Percentiles rank a stretch among this genome's conserved stretches.
Evolutionary conservation across 164 flowering plant species (phyloP).

Genomic region (Litsea cubeba): DNA sequence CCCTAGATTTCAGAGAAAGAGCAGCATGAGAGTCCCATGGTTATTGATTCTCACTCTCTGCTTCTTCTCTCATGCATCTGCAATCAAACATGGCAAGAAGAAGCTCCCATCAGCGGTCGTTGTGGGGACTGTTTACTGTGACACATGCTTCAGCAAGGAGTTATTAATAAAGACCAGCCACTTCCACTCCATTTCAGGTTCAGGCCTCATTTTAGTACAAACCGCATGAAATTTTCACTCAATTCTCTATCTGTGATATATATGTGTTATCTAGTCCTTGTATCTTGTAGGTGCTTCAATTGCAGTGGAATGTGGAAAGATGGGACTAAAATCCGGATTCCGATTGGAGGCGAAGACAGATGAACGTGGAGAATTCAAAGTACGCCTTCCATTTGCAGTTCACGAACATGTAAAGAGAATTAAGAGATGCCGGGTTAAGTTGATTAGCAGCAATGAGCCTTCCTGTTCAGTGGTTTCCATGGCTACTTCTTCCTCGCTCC

Average conservation of each 20-base stretch:
- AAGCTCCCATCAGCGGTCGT: constrained; percentile 53
- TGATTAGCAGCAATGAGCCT: constrained; percentile 62
- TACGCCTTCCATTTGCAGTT: constrained; percentile 52
- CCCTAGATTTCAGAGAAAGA: constrained; percentile 7
- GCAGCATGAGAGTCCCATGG: constrained; percentile 24
- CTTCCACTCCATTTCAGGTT: constrained; percentile 85
- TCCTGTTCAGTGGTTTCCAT: constrained; percentile 63
- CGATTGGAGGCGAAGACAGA: constrained; percentile 50
- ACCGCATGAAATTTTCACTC: neutral
- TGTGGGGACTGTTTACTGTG: constrained; percentile 76
- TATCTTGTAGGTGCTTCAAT: constrained; percentile 46
- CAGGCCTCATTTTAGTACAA: neutral
- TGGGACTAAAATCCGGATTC: constrained; percentile 28
- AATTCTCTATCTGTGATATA: neutral
- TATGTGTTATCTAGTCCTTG: neutral
- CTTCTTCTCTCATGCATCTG: constrained; percentile 18
- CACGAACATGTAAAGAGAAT: constrained; percentile 55
- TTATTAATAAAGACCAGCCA: constrained; percentile 51
- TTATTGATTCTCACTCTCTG: constrained; percentile 22
- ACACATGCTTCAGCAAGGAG: constrained; percentile 58
- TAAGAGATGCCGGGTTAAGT: constrained; percentile 55
- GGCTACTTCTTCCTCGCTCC: constrained; percentile 52
- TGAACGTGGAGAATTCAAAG: constrained; percentile 54
- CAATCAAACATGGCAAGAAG: constrained; percentile 30
- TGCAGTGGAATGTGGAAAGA: constrained; percentile 45